phyloP scores from a whole-genome alignment of 306 rosid species.

The Cucurbita moschata region DNA sequence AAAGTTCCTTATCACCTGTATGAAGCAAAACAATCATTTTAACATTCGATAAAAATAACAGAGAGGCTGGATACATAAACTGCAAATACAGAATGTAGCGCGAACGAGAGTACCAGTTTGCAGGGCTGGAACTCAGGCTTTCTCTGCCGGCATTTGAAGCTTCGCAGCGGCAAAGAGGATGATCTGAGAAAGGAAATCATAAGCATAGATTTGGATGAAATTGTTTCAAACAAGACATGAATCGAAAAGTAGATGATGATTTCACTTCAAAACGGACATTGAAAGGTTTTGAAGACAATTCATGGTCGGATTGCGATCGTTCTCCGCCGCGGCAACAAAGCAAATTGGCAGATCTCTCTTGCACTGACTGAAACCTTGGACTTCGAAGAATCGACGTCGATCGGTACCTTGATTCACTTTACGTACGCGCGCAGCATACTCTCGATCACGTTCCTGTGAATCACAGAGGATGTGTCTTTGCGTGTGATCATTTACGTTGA shows the following conservation, averaged over 20 bases:
- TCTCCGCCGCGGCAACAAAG: background rate
- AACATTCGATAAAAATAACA: background rate
- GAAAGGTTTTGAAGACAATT: constrained; percentile 51
- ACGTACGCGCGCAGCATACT: background rate
- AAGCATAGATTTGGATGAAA: background rate
- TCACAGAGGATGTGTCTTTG: background rate
- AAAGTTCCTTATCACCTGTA: constrained; percentile 28
- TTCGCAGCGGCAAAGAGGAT: constrained; percentile 28
- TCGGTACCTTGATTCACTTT: background rate
- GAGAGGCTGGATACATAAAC: background rate
- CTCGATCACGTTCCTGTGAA: background rate
- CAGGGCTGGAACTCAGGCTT: constrained; percentile 12
- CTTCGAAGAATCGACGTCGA: background rate
- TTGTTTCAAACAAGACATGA: background rate
- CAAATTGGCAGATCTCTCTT: background rate
- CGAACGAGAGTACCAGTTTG: constrained; percentile 25
- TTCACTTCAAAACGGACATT: constrained; percentile 17
- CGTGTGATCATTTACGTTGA: too few relatives aligned
- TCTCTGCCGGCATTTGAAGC: constrained; percentile 22
- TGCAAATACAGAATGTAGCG: background rate
- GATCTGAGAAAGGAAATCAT: constrained; percentile 25
- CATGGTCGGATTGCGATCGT: constrained; percentile 20
- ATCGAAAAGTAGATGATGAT: background rate
- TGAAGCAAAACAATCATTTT: background rate
- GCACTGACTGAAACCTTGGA: background rate